Evolutionary conservation across 495 filamentous ascomycete genomes (phyloP).

Genomic region (Sordaria brevicollis): DNA sequence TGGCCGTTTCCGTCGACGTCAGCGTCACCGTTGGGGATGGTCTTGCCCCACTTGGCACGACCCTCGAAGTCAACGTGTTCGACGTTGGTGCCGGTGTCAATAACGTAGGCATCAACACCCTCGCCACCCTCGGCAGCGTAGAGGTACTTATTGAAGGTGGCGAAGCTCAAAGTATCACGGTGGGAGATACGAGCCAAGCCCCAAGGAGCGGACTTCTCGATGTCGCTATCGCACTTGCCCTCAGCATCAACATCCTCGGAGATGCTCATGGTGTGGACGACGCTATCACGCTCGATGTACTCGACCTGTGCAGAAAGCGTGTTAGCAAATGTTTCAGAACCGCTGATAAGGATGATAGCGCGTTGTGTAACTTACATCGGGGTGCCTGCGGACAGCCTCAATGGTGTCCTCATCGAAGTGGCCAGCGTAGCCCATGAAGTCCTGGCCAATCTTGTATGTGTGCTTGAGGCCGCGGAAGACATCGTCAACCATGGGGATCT

Average conservation of each 20-base stretch:
- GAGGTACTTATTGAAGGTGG: constrained; percentile 95
- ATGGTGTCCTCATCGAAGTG: constrained; percentile 91
- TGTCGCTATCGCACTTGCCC: constrained; percentile 31
- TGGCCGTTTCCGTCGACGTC: constrained; percentile 97
- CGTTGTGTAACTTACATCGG: constrained; percentile 68
- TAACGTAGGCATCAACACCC: constrained; percentile 97
- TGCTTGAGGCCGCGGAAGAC: constrained; percentile 83
- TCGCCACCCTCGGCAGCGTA: constrained; percentile 86
- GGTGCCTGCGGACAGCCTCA: constrained; percentile 88
- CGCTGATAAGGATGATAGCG: neutral
- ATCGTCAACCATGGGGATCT: constrained; percentile 59
- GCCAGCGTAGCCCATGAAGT: constrained; percentile 83
- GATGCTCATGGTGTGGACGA: constrained; percentile 64
- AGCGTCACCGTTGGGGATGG: constrained; percentile 71
- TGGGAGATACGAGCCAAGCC: constrained; percentile 97
- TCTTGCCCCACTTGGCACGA: constrained; percentile 93
- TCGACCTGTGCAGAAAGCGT: constrained; percentile 57
- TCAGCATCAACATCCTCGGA: constrained; percentile 15
- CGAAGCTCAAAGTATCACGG: constrained; percentile 73
- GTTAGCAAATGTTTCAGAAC: constrained; percentile 6
- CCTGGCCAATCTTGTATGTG: constrained; percentile 81
- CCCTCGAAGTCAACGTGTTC: constrained; percentile 96
- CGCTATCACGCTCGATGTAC: constrained; percentile 88
- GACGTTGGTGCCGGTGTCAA: constrained; percentile 92
- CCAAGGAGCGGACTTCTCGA: constrained; percentile 93